Conservation (phyloP, 2,329 filamentous ascomycete genomes). For the Stemphylium beticola region DNA sequence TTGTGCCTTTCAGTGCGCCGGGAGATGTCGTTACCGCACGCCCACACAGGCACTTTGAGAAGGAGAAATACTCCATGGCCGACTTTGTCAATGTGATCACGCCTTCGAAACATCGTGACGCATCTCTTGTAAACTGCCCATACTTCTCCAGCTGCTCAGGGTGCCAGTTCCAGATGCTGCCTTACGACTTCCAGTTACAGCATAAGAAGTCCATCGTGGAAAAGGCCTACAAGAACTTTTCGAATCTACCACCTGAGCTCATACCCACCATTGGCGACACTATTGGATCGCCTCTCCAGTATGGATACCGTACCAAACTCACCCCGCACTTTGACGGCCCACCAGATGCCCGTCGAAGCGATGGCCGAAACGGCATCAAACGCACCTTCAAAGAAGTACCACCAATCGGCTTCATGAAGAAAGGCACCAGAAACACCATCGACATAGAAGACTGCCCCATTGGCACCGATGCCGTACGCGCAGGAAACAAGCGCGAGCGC, state of each 20-base stretch:
- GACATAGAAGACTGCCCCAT: slow-evolving; percentile 99
- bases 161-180: slow-evolving; percentile 97
- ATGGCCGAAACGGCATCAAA: slow-evolving; percentile 59
- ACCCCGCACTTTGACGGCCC: slow-evolving; percentile 94
- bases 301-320: slow-evolving; percentile 93
- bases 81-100: slow-evolving; percentile 81
- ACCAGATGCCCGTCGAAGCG: slow-evolving; percentile 56
- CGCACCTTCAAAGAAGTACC: slow-evolving; percentile 70
- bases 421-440: slow-evolving; percentile 78
- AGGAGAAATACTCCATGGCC: slow-evolving; percentile 73
- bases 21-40: slow-evolving; percentile 83
- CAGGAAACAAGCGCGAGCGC: slow-evolving; percentile 81
- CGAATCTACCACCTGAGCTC: slow-evolving; percentile 74
- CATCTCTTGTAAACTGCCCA: slow-evolving; percentile 75
- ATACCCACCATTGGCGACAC: slow-evolving; percentile 82
- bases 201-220: slow-evolving; percentile 88
- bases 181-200: slow-evolving; percentile 81
- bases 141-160: slow-evolving; percentile 88
- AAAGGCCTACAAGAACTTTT: slow-evolving; percentile 92
- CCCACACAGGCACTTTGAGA: slow-evolving; percentile 72
- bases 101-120: slow-evolving; percentile 77
- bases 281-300: slow-evolving; percentile 87
- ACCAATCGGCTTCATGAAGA: slow-evolving; percentile 87
- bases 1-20: slow-evolving; percentile 86
- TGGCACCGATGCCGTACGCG: slow-evolving; percentile 82